Evolutionary conservation across 1,284 basidiomycete species (phyloP).

Genomic region (Mycosarcoma mackinlayi): DNA sequence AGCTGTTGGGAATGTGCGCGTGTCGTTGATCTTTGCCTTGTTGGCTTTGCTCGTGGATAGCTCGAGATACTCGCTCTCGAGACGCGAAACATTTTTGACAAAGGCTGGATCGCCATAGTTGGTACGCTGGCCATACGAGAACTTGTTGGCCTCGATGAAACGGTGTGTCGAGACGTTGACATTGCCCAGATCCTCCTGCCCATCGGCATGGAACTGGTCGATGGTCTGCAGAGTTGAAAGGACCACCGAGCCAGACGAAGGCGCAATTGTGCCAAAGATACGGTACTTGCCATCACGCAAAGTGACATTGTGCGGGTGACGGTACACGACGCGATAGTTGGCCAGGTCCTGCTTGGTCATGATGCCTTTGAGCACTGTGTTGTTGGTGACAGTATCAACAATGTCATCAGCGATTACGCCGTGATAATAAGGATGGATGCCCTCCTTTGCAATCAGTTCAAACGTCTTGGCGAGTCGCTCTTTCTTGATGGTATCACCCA

Average conservation of each 20-base stretch:
- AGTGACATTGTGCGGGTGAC: conserved; percentile 46
- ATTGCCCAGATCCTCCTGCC: conserved; percentile 32
- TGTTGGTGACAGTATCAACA: conserved; percentile 50
- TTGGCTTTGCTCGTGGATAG: conserved; percentile 58
- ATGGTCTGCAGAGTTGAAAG: conserved; percentile 66
- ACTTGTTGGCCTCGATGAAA: conserved; percentile 69
- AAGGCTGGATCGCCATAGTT: conserved; percentile 70
- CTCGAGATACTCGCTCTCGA: conserved; percentile 67
- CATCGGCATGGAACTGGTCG: conserved; percentile 39
- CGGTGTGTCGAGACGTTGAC: conserved; percentile 67
- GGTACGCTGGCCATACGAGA: conserved; percentile 69
- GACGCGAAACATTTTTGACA: conserved; percentile 67
- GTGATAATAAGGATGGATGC: conserved; percentile 59
- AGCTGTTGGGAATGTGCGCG: conserved; percentile 36
- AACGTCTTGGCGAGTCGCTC: conserved; percentile 53
- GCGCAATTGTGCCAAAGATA: conserved; percentile 62
- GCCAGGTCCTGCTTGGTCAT: conserved; percentile 57
- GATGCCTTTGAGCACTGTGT: conserved; percentile 61
- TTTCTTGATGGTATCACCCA: conserved; percentile 60
- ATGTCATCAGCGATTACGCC: conserved; percentile 57
- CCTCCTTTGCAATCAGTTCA: conserved; percentile 45
- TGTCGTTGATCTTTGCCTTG: conserved; percentile 63
- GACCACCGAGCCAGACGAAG: conserved; percentile 65
- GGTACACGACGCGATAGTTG: conserved; percentile 51
- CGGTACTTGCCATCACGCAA: conserved; percentile 45